Evolutionary conservation across 176 grass and related monocot species (phyloP), one percentile per base, ranked within the genome.

Genomic region (Elaeis guineensis): DNA sequence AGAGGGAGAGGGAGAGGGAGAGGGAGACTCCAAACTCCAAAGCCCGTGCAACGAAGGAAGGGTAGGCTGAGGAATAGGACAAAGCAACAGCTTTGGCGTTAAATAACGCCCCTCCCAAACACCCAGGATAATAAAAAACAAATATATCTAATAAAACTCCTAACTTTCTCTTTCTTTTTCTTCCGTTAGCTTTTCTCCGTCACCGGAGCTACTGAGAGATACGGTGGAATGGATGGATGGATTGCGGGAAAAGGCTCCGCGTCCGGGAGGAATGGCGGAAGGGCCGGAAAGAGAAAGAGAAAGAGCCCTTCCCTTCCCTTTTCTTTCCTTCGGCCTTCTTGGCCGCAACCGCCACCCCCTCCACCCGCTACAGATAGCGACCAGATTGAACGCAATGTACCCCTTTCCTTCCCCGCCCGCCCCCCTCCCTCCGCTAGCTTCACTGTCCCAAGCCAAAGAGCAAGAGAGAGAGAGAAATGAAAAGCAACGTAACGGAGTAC

Each of bases 331-430:
- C 69, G 87, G 70, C 61, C 69, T 83, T 80, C 85, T 86, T 89
- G 78, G 63, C 83, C 91, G 80, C 79, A 85, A 82, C 83, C 72
- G 75, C 83, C 83, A 82, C 83, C 86, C 84, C 74, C 69, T 65
- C 39, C 83, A 90, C 83, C 91, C 52, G 75, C 80, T 75, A 65
- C 71, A 20, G 86, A 96, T 67, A 82, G 83, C 78, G 86, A 96
- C 86, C 12, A 51, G 19, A 51, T 21, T 49, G n/a, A 35, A 7
- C 30, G 30, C 30, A 35, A 35, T 35, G 9, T 9, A 5, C 25
- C 25, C 6, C 30, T 35, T 32, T 32, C 30, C 30, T 32, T 1
- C 6, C 30, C 5, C 30, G 5, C 6, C 30, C 5, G 5, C 30
- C 22, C 22, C 22, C 22, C 22, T 2, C 23, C 23, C 23, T 2